Evolutionary conservation across 257 asterid genomes (phyloP).

Genomic region (Solanum rostratum): DNA sequence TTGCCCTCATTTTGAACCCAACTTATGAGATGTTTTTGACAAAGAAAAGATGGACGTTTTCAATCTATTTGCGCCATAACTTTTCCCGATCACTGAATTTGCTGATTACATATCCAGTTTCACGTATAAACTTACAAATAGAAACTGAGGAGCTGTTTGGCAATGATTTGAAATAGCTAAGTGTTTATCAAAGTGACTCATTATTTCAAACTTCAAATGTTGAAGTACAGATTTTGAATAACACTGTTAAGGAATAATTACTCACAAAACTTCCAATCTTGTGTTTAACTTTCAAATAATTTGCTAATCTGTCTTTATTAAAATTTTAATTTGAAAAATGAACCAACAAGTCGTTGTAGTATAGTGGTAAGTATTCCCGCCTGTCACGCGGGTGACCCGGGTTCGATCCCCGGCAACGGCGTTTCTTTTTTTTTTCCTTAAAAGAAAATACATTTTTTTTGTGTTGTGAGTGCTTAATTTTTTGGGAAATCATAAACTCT

Average conservation of each 20-base stretch:
- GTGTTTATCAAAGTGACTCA: neutral
- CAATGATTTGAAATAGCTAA: neutral
- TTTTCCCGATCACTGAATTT: neutral
- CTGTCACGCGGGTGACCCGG: slow-evolving; percentile 99
- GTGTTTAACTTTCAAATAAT: too few relatives aligned
- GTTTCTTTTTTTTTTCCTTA: neutral
- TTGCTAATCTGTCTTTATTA: too few relatives aligned
- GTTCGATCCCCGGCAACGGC: slow-evolving; percentile 99
- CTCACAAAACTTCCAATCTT: neutral
- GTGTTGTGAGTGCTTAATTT: too few relatives aligned
- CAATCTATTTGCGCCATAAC: neutral
- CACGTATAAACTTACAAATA: neutral
- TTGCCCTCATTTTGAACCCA: too few relatives aligned
- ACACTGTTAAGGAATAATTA: neutral
- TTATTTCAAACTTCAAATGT: neutral
- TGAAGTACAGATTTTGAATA: neutral
- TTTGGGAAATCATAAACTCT: too few relatives aligned
- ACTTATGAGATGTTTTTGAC: too few relatives aligned
- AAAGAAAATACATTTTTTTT: too few relatives aligned
- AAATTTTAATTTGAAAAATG: too few relatives aligned
- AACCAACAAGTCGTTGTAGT: slow-evolving; percentile 73
- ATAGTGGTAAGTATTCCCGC: slow-evolving; percentile 98
- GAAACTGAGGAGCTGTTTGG: neutral
- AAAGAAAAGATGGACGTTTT: neutral
- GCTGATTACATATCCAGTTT: neutral